Evolutionary conservation across 1,139 yeast genomes (phyloP).

Genomic region (Pichia sp.): DNA sequence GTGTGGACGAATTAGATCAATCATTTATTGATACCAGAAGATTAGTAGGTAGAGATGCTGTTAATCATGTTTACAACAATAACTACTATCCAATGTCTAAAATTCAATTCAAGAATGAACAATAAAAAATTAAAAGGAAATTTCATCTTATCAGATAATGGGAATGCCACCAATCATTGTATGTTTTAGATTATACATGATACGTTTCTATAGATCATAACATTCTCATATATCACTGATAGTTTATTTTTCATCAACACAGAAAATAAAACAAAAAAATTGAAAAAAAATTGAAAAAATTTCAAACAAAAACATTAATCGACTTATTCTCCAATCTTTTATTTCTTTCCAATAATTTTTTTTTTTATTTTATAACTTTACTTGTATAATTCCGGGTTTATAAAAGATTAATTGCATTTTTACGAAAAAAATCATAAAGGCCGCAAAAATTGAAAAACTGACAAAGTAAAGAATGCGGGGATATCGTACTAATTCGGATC

Average conservation of each 20-base stretch:
- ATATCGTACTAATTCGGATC: too few species aligned
- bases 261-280: too few species aligned
- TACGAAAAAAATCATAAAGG: too few species aligned
- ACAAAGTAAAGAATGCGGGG: too few species aligned
- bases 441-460: too few species aligned
- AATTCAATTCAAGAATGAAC: slow-evolving; percentile 17
- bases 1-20: slow-evolving; percentile 34
- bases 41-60: slow-evolving; percentile 36
- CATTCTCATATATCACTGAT: too few species aligned
- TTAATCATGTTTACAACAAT: slow-evolving; percentile 14
- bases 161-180: too few species aligned
- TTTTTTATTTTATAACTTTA: slow-evolving; percentile 2
- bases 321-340: neutral
- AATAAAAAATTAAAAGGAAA: neutral
- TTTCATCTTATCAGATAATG: neutral
- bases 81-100: slow-evolving; percentile 19
- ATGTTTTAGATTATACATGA: too few species aligned
- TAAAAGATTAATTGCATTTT: slow-evolving; percentile 7
- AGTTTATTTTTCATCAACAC: too few species aligned
- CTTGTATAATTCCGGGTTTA: slow-evolving; percentile 10
- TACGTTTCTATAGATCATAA: too few species aligned
- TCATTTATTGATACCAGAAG: slow-evolving; percentile 29
- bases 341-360: neutral
- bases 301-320: too few species aligned
- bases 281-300: too few species aligned